Conservation (phyloP, 352 stramenopile species). For the Pythium phragmiticola region DNA sequence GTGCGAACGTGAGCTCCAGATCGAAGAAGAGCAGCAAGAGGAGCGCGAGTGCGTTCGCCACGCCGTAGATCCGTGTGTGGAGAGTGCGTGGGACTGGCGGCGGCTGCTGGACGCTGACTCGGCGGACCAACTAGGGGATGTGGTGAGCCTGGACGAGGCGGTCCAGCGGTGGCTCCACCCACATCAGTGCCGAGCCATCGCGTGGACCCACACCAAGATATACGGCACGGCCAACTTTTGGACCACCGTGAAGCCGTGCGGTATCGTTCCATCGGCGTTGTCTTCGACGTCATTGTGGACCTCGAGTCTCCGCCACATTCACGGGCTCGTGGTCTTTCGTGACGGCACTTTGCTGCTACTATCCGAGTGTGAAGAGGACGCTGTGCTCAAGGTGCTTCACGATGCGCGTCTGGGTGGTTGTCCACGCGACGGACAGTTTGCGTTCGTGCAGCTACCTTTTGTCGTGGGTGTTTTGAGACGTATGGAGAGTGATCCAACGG, state of each 20-base stretch:
- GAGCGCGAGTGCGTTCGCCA: constrained; percentile 14
- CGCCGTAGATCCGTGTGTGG: constrained; percentile 24
- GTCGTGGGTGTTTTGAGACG: background rate
- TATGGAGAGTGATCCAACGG: background rate
- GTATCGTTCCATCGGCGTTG: background rate
- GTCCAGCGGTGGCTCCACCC: constrained; percentile 3
- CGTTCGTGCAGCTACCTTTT: constrained; percentile 7
- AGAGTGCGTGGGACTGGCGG: constrained; percentile 26
- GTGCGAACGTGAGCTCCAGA: constrained; percentile 62
- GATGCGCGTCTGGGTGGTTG: background rate
- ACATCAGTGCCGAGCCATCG: constrained; percentile 10
- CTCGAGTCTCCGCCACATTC: constrained; percentile 5
- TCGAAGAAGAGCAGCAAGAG: constrained; percentile 45
- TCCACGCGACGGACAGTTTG: background rate
- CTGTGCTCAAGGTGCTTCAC: constrained; percentile 7
- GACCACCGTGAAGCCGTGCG: constrained; percentile 1
- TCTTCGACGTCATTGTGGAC: background rate
- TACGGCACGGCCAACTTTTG: constrained; percentile 53
- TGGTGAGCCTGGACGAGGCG: constrained; percentile 14
- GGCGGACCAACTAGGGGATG: background rate
- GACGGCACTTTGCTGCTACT: constrained; percentile 11
- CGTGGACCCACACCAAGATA: constrained; percentile 29
- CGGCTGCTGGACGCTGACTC: constrained; percentile 1
- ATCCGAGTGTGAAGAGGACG: constrained; percentile 15
- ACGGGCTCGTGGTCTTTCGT: constrained; percentile 9